These are phyloP conservation scores for Stachybotrys elegans DNA, from an alignment of 2,329 filamentous ascomycete species.

Conservation along the genomic window DNA sequence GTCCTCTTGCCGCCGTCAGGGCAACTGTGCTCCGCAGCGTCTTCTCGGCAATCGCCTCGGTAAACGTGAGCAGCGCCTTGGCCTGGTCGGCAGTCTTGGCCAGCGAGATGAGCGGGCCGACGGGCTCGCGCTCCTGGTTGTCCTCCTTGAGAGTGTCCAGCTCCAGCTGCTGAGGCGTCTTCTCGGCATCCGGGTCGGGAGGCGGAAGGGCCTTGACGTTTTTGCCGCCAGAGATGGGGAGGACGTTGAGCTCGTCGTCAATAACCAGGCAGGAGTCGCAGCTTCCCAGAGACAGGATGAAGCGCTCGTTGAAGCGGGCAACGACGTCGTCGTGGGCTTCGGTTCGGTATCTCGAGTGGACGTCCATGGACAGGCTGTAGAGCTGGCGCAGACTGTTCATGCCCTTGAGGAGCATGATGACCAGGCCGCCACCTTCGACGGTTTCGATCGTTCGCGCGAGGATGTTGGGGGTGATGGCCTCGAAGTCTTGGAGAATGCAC, in stretches of 20 bases:
- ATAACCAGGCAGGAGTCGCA: constrained; percentile 94
- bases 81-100: constrained; percentile 93
- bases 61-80: constrained; percentile 93
- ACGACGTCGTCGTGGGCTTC: constrained; percentile 95
- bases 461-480: constrained; percentile 95
- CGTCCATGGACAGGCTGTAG: constrained; percentile 95
- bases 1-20: constrained; percentile 86
- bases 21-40: constrained; percentile 90
- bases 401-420: constrained; percentile 85
- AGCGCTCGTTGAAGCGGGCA: constrained; percentile 95
- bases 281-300: constrained; percentile 90
- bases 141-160: constrained; percentile 84
- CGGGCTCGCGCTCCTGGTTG: constrained; percentile 76
- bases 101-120: constrained; percentile 77
- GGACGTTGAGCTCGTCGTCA: constrained; percentile 94
- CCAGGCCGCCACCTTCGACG: constrained; percentile 90
- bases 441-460: constrained; percentile 94
- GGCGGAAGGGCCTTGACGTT: constrained; percentile 78
- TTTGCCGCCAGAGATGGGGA: constrained; percentile 95
- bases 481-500: constrained; percentile 97
- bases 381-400: constrained; percentile 97
- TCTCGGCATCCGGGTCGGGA: constrained; percentile 67
- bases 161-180: constrained; percentile 67
- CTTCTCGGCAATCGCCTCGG: constrained; percentile 94
- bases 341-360: constrained; percentile 92